A percentile compares a stretch with the other conserved stretches of the same genome.
Conservation (phyloP, 768 basidiomycete genomes). For the Boletellus emodensis region DNA sequence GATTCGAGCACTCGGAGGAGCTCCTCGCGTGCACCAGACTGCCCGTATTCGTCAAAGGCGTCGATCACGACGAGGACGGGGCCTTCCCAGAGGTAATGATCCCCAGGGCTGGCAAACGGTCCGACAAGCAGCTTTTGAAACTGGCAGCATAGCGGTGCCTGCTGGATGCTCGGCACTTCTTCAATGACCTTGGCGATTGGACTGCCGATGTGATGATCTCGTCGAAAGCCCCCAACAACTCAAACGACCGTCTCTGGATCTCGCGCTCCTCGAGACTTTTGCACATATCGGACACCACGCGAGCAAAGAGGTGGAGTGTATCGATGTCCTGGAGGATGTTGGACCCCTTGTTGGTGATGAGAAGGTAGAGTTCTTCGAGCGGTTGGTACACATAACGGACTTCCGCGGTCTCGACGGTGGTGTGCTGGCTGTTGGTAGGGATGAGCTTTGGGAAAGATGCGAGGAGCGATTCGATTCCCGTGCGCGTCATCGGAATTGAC, state of each 20-base stretch:
- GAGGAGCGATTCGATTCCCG: constrained; percentile 91
- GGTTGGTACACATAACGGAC: constrained; percentile 97
- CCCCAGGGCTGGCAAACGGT: constrained; percentile 12
- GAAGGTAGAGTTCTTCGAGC: constrained; percentile 90
- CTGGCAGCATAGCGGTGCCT: constrained; percentile 28
- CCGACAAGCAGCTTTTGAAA: constrained; percentile 35
- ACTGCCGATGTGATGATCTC: constrained; percentile 43
- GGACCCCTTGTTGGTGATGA: constrained; percentile 98
- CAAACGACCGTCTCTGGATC: constrained; percentile 87
- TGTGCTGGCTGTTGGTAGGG: constrained; percentile 90
- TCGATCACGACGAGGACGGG: constrained; percentile 34
- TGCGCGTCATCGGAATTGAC: constrained; percentile 92
- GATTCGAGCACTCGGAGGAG: constrained; percentile 27
- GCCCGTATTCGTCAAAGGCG: constrained; percentile 34
- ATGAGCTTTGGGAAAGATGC: constrained; percentile 98
- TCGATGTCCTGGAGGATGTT: constrained; percentile 99
- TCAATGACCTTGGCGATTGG: constrained; percentile 25
- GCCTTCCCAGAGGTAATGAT: constrained; percentile 18
- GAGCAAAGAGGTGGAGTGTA: constrained; percentile 89
- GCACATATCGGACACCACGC: constrained; percentile 90
- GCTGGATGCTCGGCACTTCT: constrained; percentile 26
- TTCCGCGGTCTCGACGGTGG: constrained; percentile 92
- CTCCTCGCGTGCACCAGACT: constrained; percentile 22
- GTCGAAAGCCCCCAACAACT: constrained; percentile 92
- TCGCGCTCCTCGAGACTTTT: constrained; percentile 84